Percentiles rank a stretch among this genome's conserved stretches.
Evolutionary conservation across 2,329 filamentous ascomycete species (phyloP).

Genomic region (Stagonosporopsis tanaceti): DNA sequence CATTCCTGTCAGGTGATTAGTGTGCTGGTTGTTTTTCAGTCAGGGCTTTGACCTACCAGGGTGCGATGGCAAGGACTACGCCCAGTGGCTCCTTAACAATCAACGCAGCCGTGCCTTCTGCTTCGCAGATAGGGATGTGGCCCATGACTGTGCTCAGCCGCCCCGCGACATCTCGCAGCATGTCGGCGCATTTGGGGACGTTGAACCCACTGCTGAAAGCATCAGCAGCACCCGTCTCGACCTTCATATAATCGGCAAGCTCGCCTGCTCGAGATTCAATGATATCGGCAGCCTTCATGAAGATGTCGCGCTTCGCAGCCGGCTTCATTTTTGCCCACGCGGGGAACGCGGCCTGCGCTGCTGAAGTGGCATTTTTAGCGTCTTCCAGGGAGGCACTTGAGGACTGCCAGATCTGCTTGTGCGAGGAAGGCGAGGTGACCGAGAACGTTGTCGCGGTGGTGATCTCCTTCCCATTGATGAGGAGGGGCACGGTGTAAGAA

Average conservation of each 20-base stretch:
- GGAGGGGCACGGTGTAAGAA: conserved; percentile 53
- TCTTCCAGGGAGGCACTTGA: conserved; percentile 65
- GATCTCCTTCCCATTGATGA: conserved; percentile 60
- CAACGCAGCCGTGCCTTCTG: conserved; percentile 66
- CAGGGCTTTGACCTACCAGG: conserved; percentile 67
- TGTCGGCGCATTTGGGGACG: conserved; percentile 50
- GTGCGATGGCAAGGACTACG: conserved; percentile 79
- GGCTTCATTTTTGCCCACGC: conserved; percentile 72
- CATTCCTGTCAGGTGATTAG: conserved; percentile 55
- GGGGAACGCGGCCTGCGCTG: conserved; percentile 73
- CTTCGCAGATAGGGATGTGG: conserved; percentile 55
- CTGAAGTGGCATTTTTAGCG: conserved; percentile 63
- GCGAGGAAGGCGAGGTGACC: conserved; percentile 64
- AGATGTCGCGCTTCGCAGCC: conserved; percentile 69
- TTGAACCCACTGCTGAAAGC: conserved; percentile 51
- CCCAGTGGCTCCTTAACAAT: conserved; percentile 80
- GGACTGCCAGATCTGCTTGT: conserved; percentile 63
- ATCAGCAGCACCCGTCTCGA: conserved; percentile 63
- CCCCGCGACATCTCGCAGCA: conserved; percentile 62
- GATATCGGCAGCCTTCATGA: conserved; percentile 73
- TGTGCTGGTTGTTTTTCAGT: not conserved
- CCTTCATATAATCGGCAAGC: conserved; percentile 65
- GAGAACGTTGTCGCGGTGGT: conserved; percentile 60
- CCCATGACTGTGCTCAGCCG: conserved; percentile 59
- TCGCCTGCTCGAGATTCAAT: conserved; percentile 68